These are phyloP conservation scores for Aspergillus transmontanensis DNA, from an alignment of 2,329 filamentous ascomycete species.

Conservation along the genomic window DNA sequence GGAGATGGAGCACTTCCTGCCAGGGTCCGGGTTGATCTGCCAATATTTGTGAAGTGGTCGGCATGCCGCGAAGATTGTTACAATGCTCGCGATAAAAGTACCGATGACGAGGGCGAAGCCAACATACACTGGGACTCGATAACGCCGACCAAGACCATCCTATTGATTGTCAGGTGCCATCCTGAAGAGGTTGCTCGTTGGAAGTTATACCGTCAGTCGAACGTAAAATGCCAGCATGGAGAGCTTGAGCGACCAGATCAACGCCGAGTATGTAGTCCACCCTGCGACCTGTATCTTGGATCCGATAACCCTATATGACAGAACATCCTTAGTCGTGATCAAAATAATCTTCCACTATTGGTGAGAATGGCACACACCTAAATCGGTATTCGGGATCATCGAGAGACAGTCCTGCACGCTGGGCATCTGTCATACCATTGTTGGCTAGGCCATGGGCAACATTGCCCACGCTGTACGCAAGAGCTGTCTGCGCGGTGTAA, in stretches of 20 bases:
- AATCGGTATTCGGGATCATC: constrained; percentile 46
- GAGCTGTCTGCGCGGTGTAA: constrained; percentile 51
- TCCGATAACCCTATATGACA: constrained; percentile 44
- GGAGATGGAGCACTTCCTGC: constrained; percentile 43
- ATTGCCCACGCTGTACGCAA: constrained; percentile 51
- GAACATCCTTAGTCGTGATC: neutral
- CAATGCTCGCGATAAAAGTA: constrained; percentile 50
- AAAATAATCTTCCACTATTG: neutral
- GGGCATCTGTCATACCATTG: constrained; percentile 55
- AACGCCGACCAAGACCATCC: constrained; percentile 28
- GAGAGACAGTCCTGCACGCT: constrained; percentile 47
- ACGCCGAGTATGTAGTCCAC: constrained; percentile 54
- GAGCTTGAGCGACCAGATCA: constrained; percentile 55
- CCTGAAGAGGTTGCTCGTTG: neutral
- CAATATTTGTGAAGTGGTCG: constrained; percentile 55
- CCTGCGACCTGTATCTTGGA: constrained; percentile 56
- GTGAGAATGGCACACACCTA: constrained; percentile 22
- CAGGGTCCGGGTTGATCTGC: constrained; percentile 61
- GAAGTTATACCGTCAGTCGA: constrained; percentile 46
- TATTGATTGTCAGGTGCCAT: neutral
- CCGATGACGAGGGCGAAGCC: constrained; percentile 51
- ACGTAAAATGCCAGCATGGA: constrained; percentile 59
- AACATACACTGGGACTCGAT: constrained; percentile 46
- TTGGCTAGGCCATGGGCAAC: constrained; percentile 55
- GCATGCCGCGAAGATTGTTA: constrained; percentile 55